A percentile compares a stretch with the other conserved stretches of the same genome.
Conservation (phyloP, 2,329 filamentous ascomycete species). For the Xylariaceae sp. region DNA sequence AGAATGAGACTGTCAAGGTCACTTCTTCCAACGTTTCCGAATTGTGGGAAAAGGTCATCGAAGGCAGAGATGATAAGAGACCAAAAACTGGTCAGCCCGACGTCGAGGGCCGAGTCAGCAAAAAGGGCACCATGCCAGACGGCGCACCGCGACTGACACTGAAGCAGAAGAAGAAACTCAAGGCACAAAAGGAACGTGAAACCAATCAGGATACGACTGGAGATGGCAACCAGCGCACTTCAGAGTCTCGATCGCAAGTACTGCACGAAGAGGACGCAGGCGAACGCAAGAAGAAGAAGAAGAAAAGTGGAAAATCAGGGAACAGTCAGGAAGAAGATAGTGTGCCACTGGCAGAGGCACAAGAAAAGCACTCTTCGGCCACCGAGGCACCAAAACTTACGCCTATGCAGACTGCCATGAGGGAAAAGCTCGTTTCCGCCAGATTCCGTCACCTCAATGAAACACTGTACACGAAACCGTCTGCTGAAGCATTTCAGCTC, state of each 20-base stretch:
- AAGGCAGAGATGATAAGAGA: constrained; percentile 53
- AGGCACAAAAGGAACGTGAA: constrained; percentile 23
- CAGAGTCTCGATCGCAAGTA: constrained; percentile 9
- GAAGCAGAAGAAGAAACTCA: constrained; percentile 31
- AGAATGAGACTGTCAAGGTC: constrained; percentile 44
- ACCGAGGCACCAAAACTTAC: constrained; percentile 65
- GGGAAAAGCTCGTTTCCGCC: constrained; percentile 88
- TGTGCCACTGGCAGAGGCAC: constrained; percentile 13
- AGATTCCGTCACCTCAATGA: constrained; percentile 98
- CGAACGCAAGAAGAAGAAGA: constrained; percentile 34
- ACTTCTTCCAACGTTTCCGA: constrained; percentile 70
- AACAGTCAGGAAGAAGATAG: constrained; percentile 16
- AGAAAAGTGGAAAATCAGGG: constrained; percentile 29
- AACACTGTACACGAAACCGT: constrained; percentile 90
- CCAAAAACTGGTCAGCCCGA: constrained; percentile 21
- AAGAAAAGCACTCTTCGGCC: constrained; percentile 22
- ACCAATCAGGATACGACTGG: constrained; percentile 7
- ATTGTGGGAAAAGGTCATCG: constrained; percentile 77
- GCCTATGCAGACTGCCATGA: constrained; percentile 90
- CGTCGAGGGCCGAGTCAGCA: constrained; percentile 20
- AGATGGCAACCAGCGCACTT: constrained; percentile 10
- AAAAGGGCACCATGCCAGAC: constrained; percentile 22
- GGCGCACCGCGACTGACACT: constrained; percentile 19
- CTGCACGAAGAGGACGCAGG: constrained; percentile 25
- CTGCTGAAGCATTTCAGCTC: constrained; percentile 74